Evolutionary conservation across 768 basidiomycete species (phyloP).

Genomic region (Tulasnella sp.): DNA sequence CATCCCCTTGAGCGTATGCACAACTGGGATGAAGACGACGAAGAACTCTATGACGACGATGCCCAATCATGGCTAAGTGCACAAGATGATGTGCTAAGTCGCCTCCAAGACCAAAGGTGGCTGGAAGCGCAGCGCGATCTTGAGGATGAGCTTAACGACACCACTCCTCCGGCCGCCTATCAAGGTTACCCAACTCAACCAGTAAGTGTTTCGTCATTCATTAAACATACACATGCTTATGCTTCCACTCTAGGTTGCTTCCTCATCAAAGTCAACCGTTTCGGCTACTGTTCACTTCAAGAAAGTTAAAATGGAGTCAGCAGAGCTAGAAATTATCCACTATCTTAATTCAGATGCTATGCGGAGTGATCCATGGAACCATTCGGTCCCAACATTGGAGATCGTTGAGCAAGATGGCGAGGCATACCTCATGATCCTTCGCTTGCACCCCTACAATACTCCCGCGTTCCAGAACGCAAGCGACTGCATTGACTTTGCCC

Average conservation of each 20-base stretch:
- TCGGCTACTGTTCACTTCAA: constrained; percentile 8
- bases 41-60: neutral
- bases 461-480: constrained; percentile 9
- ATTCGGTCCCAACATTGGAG: constrained; percentile 11
- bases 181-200: neutral
- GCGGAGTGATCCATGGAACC: constrained; percentile 13
- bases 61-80: too few species aligned
- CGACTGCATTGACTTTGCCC: constrained; percentile 3
- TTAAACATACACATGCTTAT: neutral
- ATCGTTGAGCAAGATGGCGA: constrained; percentile 3
- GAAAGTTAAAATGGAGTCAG: neutral
- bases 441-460: constrained; percentile 7
- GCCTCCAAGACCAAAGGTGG: constrained; percentile 8
- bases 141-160: neutral
- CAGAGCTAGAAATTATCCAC: constrained; percentile 5
- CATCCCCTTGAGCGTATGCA: constrained; percentile 12
- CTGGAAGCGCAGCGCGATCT: constrained; percentile 5
- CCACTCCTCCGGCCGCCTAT: neutral
- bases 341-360: constrained; percentile 9
- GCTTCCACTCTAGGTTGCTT: neutral
- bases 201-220: neutral
- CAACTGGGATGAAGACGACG: neutral
- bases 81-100: neutral
- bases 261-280: neutral
- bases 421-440: constrained; percentile 8